Evolutionary conservation across 2,329 filamentous ascomycete species (phyloP).

Genomic region (Pestalotiopsis sp.): DNA sequence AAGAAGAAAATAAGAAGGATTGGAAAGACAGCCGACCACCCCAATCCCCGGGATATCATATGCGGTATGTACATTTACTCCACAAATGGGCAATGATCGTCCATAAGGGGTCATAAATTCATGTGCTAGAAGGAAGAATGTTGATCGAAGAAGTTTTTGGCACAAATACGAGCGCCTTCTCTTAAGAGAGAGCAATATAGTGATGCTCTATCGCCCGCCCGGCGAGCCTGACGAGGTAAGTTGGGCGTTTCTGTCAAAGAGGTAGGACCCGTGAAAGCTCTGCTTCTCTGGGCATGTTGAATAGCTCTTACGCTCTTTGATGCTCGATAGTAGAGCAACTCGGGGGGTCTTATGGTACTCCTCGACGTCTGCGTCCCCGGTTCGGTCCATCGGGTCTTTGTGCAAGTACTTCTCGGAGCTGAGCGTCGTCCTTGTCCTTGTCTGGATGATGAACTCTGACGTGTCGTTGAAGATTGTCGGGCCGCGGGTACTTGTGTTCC

Average conservation of each 20-base stretch:
- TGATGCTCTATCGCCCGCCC: too few relatives aligned
- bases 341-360: slow-evolving; percentile 35
- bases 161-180: too few relatives aligned
- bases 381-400: slow-evolving; percentile 84
- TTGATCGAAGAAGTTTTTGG: background rate
- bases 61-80: slow-evolving; percentile 10
- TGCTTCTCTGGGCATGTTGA: too few relatives aligned
- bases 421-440: slow-evolving; percentile 84
- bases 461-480: slow-evolving; percentile 94
- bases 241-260: too few relatives aligned
- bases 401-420: slow-evolving; percentile 79
- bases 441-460: slow-evolving; percentile 91
- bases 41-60: slow-evolving; percentile 10
- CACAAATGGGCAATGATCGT: background rate
- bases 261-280: too few relatives aligned
- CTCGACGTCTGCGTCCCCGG: slow-evolving; percentile 75
- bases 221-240: too few relatives aligned
- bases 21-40: background rate
- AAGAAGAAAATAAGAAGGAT: background rate
- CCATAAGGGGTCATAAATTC: background rate
- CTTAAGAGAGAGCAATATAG: too few relatives aligned
- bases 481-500: slow-evolving; percentile 91
- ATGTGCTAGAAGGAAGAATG: slow-evolving; percentile 4
- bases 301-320: too few relatives aligned
- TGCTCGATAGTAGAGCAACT: too few relatives aligned